Conservation (phyloP, 306 rosid genomes). For the Vigna angularis region DNA sequence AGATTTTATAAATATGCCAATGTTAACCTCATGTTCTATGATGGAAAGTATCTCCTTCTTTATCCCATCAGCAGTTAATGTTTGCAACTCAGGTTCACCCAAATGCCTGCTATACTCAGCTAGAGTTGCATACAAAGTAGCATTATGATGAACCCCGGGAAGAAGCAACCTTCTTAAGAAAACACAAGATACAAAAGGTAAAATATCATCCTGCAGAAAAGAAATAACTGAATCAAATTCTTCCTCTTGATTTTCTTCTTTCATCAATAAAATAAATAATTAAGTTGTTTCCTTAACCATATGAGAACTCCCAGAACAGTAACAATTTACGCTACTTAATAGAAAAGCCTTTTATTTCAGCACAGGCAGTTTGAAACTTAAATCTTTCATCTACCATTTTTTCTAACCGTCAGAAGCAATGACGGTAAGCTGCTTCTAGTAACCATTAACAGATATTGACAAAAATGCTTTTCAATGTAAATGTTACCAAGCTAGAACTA, state of each 20-base stretch:
- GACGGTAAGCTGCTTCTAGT: slow-evolving; percentile 37
- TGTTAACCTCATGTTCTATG: slow-evolving; percentile 83
- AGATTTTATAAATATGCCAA: slow-evolving; percentile 39
- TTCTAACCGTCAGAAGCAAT: neutral
- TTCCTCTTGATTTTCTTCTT: slow-evolving; percentile 10
- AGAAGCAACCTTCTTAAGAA: slow-evolving; percentile 85
- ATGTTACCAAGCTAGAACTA: slow-evolving; percentile 27
- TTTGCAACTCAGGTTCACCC: slow-evolving; percentile 75
- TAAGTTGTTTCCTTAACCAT: slow-evolving; percentile 32
- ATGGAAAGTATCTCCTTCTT: slow-evolving; percentile 87
- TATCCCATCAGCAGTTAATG: slow-evolving; percentile 81
- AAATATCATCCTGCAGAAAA: slow-evolving; percentile 75
- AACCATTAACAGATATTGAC: slow-evolving; percentile 13
- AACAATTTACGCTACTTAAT: slow-evolving; percentile 20
- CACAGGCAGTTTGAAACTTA: slow-evolving; percentile 23
- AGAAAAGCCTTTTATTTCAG: slow-evolving; percentile 16
- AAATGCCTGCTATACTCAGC: slow-evolving; percentile 81
- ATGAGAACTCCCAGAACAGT: slow-evolving; percentile 40
- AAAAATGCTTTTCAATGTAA: slow-evolving; percentile 17
- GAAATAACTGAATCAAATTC: slow-evolving; percentile 40
- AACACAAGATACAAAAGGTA: slow-evolving; percentile 76
- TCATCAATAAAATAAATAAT: slow-evolving; percentile 2
- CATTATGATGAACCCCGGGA: slow-evolving; percentile 83
- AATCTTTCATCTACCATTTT: slow-evolving; percentile 31
- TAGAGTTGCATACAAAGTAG: slow-evolving; percentile 78